These are phyloP conservation scores for Leucosporidium creatinivorum DNA, from an alignment of 768 basidiomycete species.

Conservation along the genomic window DNA sequence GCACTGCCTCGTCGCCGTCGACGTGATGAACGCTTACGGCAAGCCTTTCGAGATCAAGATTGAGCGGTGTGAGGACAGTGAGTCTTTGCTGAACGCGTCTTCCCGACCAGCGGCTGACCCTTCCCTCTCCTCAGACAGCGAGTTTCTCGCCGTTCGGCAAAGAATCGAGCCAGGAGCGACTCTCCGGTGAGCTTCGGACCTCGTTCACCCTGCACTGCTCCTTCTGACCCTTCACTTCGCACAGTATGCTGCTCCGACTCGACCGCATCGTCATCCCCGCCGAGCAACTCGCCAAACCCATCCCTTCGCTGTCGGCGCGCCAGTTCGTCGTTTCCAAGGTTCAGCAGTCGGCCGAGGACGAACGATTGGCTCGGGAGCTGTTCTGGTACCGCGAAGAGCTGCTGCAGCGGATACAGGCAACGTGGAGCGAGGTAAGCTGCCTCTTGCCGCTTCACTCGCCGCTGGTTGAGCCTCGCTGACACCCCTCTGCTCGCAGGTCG, in stretches of 20 bases:
- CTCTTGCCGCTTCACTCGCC: neutral
- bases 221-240: no score
- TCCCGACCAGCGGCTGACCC: neutral
- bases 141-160: constrained; percentile 3
- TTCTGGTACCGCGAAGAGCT: constrained; percentile 97
- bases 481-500: constrained; percentile 51
- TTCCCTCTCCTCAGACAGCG: neutral
- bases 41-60: constrained; percentile 84
- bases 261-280: constrained; percentile 60
- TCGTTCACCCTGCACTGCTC: neutral
- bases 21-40: constrained; percentile 87
- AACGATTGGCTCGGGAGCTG: constrained; percentile 62
- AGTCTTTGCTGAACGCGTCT: neutral
- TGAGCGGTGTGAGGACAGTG: constrained; percentile 39
- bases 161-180: constrained; percentile 45
- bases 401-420: constrained; percentile 58
- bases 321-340: constrained; percentile 85
- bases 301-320: constrained; percentile 76
- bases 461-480: neutral
- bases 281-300: constrained; percentile 55
- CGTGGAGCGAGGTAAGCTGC: constrained; percentile 73
- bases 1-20: constrained; percentile 81
- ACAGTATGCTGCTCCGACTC: constrained; percentile 44
- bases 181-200: constrained; percentile 52
- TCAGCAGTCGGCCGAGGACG: constrained; percentile 50